Evolutionary conservation across 1,284 basidiomycete species (phyloP).

Genomic region (Cerrena zonata): DNA sequence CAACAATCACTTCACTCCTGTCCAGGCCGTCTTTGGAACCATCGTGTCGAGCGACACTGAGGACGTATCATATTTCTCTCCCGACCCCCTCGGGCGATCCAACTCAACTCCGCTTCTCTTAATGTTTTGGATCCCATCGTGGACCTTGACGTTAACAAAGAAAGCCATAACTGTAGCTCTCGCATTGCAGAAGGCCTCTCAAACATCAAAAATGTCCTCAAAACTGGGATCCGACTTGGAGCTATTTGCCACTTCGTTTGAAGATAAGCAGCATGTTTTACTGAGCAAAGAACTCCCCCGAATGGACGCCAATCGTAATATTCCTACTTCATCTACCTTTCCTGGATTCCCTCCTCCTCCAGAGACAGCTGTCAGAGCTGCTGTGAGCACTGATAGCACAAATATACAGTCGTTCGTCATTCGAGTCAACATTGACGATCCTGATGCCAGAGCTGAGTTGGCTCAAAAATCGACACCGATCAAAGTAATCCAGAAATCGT

Average conservation of each 20-base stretch:
- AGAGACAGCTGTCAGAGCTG: not conserved
- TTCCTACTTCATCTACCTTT: not conserved
- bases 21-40: constrained; percentile 7
- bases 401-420: not conserved
- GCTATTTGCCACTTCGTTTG: constrained; percentile 3
- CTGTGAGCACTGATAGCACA: not conserved
- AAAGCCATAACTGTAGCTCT: constrained; percentile 2
- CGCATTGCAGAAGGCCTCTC: not conserved
- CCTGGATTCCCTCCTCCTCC: not conserved
- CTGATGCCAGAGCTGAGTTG: not conserved
- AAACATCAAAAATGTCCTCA: not conserved
- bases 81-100: constrained; percentile 6
- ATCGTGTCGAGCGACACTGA: constrained; percentile 3
- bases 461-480: not conserved
- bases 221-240: constrained; percentile 5
- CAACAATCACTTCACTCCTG: constrained; percentile 4
- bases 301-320: not conserved
- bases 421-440: not conserved
- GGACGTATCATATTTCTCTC: not conserved
- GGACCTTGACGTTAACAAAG: constrained; percentile 5
- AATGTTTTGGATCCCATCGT: constrained; percentile 8
- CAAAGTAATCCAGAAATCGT: constrained; percentile 20
- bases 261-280: constrained; percentile 14
- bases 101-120: constrained; percentile 6
- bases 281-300: constrained; percentile 15